Evolutionary conservation across 2,329 filamentous ascomycete genomes (phyloP).

Genomic region (Chaetomium sp.): DNA sequence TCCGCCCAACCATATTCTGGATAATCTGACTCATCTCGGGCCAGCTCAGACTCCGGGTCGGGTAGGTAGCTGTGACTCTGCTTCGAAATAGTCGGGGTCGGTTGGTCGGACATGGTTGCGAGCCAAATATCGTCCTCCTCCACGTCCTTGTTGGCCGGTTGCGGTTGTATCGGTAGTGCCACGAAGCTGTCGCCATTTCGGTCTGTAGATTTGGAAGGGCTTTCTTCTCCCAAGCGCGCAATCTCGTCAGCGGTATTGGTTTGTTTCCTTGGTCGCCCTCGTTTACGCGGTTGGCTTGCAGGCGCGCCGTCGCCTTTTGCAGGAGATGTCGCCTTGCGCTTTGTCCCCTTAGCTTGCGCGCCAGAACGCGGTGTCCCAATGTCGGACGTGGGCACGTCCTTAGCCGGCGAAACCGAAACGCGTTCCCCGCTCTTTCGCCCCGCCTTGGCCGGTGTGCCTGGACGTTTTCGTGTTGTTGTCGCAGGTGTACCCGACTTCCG

Average conservation of each 20-base stretch:
- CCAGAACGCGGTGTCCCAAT: conserved; percentile 24
- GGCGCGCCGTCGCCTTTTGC: conserved; percentile 19
- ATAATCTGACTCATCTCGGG: not conserved
- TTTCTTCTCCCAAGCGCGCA: conserved; percentile 22
- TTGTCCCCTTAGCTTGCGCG: conserved; percentile 15
- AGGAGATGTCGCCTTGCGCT: conserved; percentile 26
- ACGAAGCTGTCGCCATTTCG: conserved; percentile 8
- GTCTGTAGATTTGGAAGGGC: not conserved
- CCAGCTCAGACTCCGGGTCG: not conserved
- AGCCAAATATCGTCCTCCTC: conserved; percentile 44
- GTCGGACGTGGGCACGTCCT: conserved; percentile 21
- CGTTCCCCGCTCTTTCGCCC: conserved; percentile 1
- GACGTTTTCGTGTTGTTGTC: conserved; percentile 35
- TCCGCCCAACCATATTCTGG: conserved; percentile 15
- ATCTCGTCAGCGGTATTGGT: conserved; percentile 19
- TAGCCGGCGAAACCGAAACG: conserved; percentile 9
- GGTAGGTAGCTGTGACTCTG: conserved; percentile 6
- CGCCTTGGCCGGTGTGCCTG: conserved; percentile 35
- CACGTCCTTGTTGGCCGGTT: conserved; percentile 6
- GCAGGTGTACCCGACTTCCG: conserved; percentile 49
- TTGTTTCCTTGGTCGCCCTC: conserved; percentile 28
- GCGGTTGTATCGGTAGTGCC: not conserved
- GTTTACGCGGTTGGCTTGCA: conserved; percentile 26
- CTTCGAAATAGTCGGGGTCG: conserved; percentile 14
- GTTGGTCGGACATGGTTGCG: conserved; percentile 32